phyloP scores from a whole-genome alignment of 169 alveolate genomes.

The Cyclospora cayetanensis region DNA sequence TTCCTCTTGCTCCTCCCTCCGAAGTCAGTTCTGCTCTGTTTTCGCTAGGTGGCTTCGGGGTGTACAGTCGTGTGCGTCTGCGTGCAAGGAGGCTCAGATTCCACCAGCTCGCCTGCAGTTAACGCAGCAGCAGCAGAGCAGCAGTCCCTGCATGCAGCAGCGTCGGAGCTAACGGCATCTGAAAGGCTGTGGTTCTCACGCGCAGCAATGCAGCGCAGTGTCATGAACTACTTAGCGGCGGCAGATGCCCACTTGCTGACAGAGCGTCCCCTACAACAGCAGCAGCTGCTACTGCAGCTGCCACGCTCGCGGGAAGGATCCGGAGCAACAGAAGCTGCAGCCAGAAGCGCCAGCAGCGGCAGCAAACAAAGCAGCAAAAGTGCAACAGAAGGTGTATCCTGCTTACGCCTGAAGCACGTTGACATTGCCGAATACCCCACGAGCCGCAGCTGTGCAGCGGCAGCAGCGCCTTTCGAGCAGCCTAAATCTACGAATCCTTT shows the following conservation, averaged over 20 bases:
- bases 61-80: too few species aligned
- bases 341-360: background rate
- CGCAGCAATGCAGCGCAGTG: background rate
- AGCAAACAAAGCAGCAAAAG: background rate
- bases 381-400: background rate
- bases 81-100: too few species aligned
- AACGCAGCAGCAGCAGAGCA: slow-evolving; percentile 23
- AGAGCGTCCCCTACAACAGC: background rate
- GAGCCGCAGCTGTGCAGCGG: background rate
- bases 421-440: background rate
- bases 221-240: background rate
- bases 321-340: background rate
- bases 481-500: slow-evolving; percentile 3
- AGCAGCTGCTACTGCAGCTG: slow-evolving; percentile 29
- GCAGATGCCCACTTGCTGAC: background rate
- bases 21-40: too few species aligned
- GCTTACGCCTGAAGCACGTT: slow-evolving; percentile 32
- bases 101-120: too few species aligned
- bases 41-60: too few species aligned
- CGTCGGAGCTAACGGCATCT: background rate
- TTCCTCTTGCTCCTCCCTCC: too few species aligned
- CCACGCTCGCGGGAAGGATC: background rate
- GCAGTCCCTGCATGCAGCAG: background rate
- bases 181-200: background rate
- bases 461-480: background rate